Percentiles rank a stretch among this genome's conserved stretches.
Evolutionary conservation across 257 asterid species (phyloP).

Genomic region (Gentiana macrophylla): DNA sequence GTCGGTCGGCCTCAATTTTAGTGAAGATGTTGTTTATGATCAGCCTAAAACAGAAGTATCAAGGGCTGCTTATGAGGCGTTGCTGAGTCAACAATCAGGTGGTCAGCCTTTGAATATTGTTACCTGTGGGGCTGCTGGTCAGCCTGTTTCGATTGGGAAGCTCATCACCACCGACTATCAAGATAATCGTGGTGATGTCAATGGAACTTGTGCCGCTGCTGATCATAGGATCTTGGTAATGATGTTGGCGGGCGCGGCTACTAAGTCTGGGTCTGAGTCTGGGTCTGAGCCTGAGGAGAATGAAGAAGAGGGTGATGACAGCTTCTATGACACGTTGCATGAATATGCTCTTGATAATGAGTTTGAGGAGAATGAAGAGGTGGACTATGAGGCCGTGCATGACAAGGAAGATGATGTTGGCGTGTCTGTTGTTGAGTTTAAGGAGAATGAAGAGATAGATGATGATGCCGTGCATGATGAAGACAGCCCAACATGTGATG

Average conservation of each 20-base stretch:
- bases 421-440: conserved; percentile 32
- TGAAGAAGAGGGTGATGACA: conserved; percentile 36
- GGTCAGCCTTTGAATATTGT: conserved; percentile 35
- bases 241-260: conserved; percentile 31
- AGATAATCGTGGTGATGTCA: conserved; percentile 18
- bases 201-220: conserved; percentile 12
- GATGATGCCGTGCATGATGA: conserved; percentile 7
- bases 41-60: conserved; percentile 34
- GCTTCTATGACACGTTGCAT: conserved; percentile 27
- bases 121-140: conserved; percentile 31
- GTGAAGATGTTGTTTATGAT: conserved; percentile 25
- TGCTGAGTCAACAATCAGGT: conserved; percentile 30
- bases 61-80: conserved; percentile 34
- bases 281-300: conserved; percentile 31
- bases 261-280: too few relatives aligned
- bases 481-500: too few relatives aligned
- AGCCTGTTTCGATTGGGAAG: conserved; percentile 18
- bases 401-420: conserved; percentile 33
- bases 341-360: conserved; percentile 2
- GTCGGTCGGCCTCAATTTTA: conserved; percentile 19
- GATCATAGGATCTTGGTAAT: conserved; percentile 23
- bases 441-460: conserved; percentile 25
- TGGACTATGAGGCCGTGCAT: too few relatives aligned
- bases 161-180: conserved; percentile 26
- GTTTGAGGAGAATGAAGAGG: too few relatives aligned